These are phyloP conservation scores for Schizopora paradoxa DNA, from an alignment of 1,284 basidiomycete species.

Conservation along the genomic window DNA sequence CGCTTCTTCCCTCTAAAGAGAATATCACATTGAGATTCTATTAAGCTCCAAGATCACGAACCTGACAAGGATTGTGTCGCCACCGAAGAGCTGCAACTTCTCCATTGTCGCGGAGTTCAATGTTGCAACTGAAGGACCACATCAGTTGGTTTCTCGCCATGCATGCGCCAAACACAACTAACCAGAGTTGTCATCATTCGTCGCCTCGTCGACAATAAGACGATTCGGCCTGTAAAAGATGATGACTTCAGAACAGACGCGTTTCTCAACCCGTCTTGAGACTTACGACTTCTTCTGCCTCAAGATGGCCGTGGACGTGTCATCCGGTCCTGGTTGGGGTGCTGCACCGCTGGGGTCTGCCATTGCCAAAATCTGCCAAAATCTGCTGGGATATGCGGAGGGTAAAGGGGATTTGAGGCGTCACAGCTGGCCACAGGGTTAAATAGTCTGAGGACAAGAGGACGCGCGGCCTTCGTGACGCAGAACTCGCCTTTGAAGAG, in stretches of 20 bases:
- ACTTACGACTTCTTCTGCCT: constrained; percentile 94
- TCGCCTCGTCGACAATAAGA: constrained; percentile 88
- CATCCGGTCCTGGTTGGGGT: constrained; percentile 72
- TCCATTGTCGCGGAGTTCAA: constrained; percentile 98
- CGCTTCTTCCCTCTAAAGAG: constrained; percentile 83
- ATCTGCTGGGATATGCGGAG: constrained; percentile 21
- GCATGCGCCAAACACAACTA: constrained; percentile 21
- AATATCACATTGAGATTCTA: constrained; percentile 15
- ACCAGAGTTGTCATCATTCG: constrained; percentile 91
- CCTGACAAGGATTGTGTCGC: constrained; percentile 91
- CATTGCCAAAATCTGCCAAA: constrained; percentile 33
- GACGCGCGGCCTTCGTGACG: not conserved
- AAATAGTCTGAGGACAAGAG: not conserved
- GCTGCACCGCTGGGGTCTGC: constrained; percentile 76
- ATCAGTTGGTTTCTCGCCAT: not conserved
- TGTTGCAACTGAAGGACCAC: constrained; percentile 65
- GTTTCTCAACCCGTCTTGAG: constrained; percentile 10
- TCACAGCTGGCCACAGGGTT: not conserved
- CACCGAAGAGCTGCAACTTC: constrained; percentile 87
- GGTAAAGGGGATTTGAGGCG: not conserved
- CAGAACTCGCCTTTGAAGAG: too few species aligned
- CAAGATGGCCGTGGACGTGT: constrained; percentile 90
- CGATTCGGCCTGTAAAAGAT: constrained; percentile 73
- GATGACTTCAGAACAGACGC: constrained; percentile 17
- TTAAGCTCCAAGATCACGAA: constrained; percentile 29